These are phyloP conservation scores for Apophysomyces variabilis DNA, from an alignment of 371 early-diverging fungal genomes.

Conservation along the genomic window DNA sequence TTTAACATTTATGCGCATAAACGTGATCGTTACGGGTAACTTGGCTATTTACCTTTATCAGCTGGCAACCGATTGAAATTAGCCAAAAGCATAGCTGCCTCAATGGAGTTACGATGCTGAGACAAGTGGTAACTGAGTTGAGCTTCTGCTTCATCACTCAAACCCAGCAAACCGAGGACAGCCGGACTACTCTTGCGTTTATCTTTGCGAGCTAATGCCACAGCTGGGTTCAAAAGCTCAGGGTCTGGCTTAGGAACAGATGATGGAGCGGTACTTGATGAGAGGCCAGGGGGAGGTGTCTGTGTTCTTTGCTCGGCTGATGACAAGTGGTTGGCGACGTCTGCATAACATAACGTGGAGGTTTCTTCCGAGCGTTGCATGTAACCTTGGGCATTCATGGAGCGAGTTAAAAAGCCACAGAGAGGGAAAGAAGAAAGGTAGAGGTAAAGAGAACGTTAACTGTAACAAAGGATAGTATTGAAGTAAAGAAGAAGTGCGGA, in stretches of 20 bases:
- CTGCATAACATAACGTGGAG: slow-evolving; percentile 15
- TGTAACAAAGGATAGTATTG: background rate
- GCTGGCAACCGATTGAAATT: slow-evolving; percentile 45
- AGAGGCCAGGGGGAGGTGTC: background rate
- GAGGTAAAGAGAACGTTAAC: background rate
- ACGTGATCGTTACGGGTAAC: background rate
- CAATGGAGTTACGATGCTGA: slow-evolving; percentile 55
- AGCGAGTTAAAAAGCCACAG: slow-evolving; percentile 4
- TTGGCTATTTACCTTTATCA: slow-evolving; percentile 3
- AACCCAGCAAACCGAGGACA: slow-evolving; percentile 43
- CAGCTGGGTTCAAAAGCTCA: slow-evolving; percentile 17
- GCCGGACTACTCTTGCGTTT: slow-evolving; percentile 59
- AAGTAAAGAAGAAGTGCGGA: background rate
- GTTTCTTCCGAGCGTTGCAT: slow-evolving; percentile 16
- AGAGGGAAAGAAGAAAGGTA: background rate
- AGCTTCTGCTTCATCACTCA: slow-evolving; percentile 32
- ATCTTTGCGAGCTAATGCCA: slow-evolving; percentile 27
- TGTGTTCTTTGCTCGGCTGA: slow-evolving; percentile 2
- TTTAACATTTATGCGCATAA: slow-evolving; percentile 9
- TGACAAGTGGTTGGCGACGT: slow-evolving; percentile 5
- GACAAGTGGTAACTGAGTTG: slow-evolving; percentile 45
- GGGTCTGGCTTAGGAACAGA: slow-evolving; percentile 8
- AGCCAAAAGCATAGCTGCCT: slow-evolving; percentile 56
- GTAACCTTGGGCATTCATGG: slow-evolving; percentile 18
- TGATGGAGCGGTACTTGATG: slow-evolving; percentile 11